Evolutionary conservation across 2,329 filamentous ascomycete genomes (phyloP), one percentile per base, ranked within the genome.

Genomic region (Graphilbum fragrans): DNA sequence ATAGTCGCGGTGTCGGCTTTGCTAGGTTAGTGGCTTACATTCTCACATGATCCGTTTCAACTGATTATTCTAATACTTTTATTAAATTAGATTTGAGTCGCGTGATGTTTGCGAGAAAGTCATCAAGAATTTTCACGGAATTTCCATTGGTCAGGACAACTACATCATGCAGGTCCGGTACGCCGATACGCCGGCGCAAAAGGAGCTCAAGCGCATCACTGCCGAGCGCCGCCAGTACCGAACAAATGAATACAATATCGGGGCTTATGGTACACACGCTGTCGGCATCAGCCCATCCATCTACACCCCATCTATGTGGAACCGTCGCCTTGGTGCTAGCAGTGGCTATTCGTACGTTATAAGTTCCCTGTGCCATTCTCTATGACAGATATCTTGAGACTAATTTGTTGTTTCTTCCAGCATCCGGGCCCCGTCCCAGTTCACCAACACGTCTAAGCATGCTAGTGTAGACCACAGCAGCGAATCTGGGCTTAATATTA

Each of bases 1-100:
- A 92, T 55, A 94, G 90, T 59, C 90, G 93, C 53, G 90, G 93
- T 51, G 92, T 98, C 57, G 92, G 92, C 31, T 98, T 98, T 65
- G 90, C 90, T 62, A 82, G 92, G 90, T 94, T 68, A 55, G 74
- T 58, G 41, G 27, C 38, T 20, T 42, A 8, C 18, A n/a, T 22
- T 39, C 32, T 16, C 22, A 16, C 18, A 12, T 6, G 2, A 14
- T 3, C 12, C 18, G 16, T 18, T 14, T 20, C 6, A 16, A 3
- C 14, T 25, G n/a, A n/a, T n/a, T n/a, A n/a, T n/a, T n/a, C n/a
- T n/a, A n/a, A n/a, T n/a, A 63, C 43, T 17, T 23, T 5, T 17
- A 29, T 2, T n/a, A 12, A 14, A 3, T 10, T 31, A 96, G 90
- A 25, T 98, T 98, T 53, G 87, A 95, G 61, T 73, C 65, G 46